Base-by-base conservation (phyloP, 2,329 filamentous ascomycete species). In the Ophioceras dolichostomum region DNA sequence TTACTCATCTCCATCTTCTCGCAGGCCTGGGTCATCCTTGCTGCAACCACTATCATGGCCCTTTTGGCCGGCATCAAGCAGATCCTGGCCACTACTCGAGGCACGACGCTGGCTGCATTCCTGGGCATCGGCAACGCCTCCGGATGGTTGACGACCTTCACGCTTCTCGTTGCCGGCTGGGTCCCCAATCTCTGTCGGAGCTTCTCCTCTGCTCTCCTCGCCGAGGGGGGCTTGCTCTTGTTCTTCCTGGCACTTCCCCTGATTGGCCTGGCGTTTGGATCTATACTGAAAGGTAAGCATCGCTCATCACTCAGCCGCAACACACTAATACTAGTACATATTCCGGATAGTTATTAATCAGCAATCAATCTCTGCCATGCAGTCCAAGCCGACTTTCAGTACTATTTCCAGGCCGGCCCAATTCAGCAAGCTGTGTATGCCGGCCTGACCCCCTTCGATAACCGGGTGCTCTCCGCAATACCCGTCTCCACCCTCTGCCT, bases 361-460 rank as follows among this genome's bases (percentile, higher is more conserved):
- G n/a, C n/a, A n/a, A n/a, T n/a, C n/a, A n/a, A n/a, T n/a, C n/a
- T n/a, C n/a, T n/a, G n/a, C 6, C 14, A 21, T 16, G 6, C 31
- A 45, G 43, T 42, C 26, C 20, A 43, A 20, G 38, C 43, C 18
- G 37, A 40, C 10, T 48, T 48, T 22, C 31, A 37, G 5, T 41
- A 44, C 14, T 39, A 43, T 19, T 45, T 48, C 36, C 34, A 37
- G 19, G 27, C 42, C 7, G 38, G 42, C 19, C 36, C 37, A 13
- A 30, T 24, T 2, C 30, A 38, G 3, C 32, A 47, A 21, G 32
- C 39, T 7, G 42, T 47, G 2, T 49, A 45, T 32, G 44, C 45
- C 10, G 47, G 47, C 1, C 40, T 44, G 13, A 43, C 42, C 12
- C 39, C 40, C 2, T 41, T 42, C 12, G 43, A 46, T 7, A 21